Percentiles rank a stretch among this genome's conserved stretches.
These are phyloP conservation scores for Phascolomyces articulosus DNA, from an alignment of 371 early-diverging fungal species.

Conservation along the genomic window DNA sequence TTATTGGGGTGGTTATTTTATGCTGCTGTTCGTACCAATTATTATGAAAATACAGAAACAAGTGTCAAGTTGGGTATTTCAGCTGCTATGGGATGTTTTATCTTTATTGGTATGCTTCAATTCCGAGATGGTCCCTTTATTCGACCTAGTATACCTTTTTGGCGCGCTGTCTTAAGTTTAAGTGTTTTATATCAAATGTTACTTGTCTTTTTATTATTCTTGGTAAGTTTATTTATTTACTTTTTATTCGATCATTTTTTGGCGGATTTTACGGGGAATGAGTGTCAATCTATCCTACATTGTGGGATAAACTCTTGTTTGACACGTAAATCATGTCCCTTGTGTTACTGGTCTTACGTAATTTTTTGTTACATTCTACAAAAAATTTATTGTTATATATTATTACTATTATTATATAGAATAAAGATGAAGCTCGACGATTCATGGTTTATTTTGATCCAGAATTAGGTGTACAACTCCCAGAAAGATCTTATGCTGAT, in stretches of 20 bases:
- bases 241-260: too few species aligned
- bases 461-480: constrained; percentile 77
- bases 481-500: constrained; percentile 93
- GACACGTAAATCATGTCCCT: background rate
- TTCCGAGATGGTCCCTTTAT: constrained; percentile 95
- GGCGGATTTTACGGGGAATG: too few species aligned
- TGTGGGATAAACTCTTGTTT: too few species aligned
- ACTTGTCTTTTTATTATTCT: constrained; percentile 88
- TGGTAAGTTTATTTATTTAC: constrained; percentile 55
- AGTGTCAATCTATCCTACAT: too few species aligned
- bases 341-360: background rate
- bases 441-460: constrained; percentile 83
- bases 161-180: constrained; percentile 86
- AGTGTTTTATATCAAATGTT: constrained; percentile 88
- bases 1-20: constrained; percentile 58
- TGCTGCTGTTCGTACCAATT: constrained; percentile 55
- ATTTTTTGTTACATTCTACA: background rate
- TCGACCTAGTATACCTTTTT: constrained; percentile 94
- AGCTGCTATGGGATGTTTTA: constrained; percentile 73
- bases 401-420: constrained; percentile 60
- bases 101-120: constrained; percentile 83
- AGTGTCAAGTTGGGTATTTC: constrained; percentile 75
- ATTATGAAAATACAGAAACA: constrained; percentile 54
- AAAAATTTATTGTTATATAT: background rate
- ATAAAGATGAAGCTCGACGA: constrained; percentile 81